Conservation (phyloP, 2,329 filamentous ascomycete species). For the Colletotrichum melonis region DNA sequence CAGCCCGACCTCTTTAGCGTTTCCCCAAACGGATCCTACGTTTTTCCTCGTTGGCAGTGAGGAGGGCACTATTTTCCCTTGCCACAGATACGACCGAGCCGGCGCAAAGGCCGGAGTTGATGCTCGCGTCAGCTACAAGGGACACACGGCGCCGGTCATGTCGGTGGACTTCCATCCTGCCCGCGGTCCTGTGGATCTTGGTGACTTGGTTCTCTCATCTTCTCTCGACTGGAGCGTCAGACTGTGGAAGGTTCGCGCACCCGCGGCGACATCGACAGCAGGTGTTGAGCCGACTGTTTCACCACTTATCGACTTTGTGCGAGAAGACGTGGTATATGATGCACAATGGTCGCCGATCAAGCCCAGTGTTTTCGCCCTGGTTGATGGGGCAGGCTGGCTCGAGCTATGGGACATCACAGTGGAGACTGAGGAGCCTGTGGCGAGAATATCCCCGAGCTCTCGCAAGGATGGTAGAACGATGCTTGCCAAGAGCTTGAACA, state of each 20-base stretch:
- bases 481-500: conserved; percentile 89
- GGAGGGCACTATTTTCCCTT: conserved; percentile 95
- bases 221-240: conserved; percentile 98
- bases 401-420: conserved; percentile 96
- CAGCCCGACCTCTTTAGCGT: conserved; percentile 92
- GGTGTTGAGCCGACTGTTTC: conserved; percentile 66
- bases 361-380: conserved; percentile 92
- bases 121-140: conserved; percentile 85
- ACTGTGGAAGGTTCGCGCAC: conserved; percentile 92
- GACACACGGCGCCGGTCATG: conserved; percentile 95
- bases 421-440: conserved; percentile 91
- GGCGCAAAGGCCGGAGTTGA: conserved; percentile 97
- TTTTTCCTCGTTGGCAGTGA: conserved; percentile 98
- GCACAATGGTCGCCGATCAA: conserved; percentile 95
- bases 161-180: conserved; percentile 95
- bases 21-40: conserved; percentile 93
- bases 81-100: conserved; percentile 96
- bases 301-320: conserved; percentile 88
- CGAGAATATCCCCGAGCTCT: conserved; percentile 78
- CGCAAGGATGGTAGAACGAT: conserved; percentile 74
- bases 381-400: conserved; percentile 90
- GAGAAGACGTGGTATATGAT: conserved; percentile 97
- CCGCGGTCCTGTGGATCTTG: conserved; percentile 90
- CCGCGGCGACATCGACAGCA: conserved; percentile 76
- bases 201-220: conserved; percentile 91